Evolutionary conservation across 352 stramenopile species (phyloP).

Genomic region (Blastocystis sp.): DNA sequence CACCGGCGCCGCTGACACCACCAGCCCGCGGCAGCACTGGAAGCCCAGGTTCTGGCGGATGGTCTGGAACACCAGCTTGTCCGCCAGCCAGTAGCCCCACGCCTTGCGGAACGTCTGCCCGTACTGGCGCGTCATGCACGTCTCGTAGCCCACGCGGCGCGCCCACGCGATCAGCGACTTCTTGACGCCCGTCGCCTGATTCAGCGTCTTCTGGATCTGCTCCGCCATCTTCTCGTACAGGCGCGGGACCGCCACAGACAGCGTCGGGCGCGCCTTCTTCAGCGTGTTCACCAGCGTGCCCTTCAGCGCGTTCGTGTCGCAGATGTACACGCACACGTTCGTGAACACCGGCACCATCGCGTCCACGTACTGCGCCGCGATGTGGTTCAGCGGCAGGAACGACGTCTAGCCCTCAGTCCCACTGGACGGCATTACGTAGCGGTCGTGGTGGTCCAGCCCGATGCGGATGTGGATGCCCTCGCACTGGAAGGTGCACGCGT

Average conservation of each 20-base stretch:
- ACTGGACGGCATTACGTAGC: background rate
- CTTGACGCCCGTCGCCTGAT: slow-evolving; percentile 77
- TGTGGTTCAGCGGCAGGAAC: slow-evolving; percentile 75
- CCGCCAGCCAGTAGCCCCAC: slow-evolving; percentile 82
- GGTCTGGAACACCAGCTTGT: slow-evolving; percentile 78
- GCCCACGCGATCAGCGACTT: slow-evolving; percentile 85
- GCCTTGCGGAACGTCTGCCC: slow-evolving; percentile 80
- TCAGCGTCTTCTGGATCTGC: slow-evolving; percentile 70
- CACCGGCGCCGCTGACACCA: slow-evolving; percentile 73
- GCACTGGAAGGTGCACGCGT: slow-evolving; percentile 71
- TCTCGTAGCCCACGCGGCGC: slow-evolving; percentile 75
- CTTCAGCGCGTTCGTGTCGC: slow-evolving; percentile 78
- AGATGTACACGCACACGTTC: slow-evolving; percentile 74
- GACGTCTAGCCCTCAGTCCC: slow-evolving; percentile 54
- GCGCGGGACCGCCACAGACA: slow-evolving; percentile 81
- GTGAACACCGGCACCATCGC: slow-evolving; percentile 74
- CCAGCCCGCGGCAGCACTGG: slow-evolving; percentile 58
- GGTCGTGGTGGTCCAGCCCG: slow-evolving; percentile 71
- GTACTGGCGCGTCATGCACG: slow-evolving; percentile 78
- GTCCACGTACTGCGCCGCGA: slow-evolving; percentile 75
- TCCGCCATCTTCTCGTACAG: slow-evolving; percentile 80
- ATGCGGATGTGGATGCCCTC: slow-evolving; percentile 46
- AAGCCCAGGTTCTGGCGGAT: slow-evolving; percentile 65
- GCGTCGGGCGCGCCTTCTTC: slow-evolving; percentile 76
- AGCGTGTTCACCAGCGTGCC: slow-evolving; percentile 77